Evolutionary conservation across 2,329 filamentous ascomycete species (phyloP).

Genomic region (Nigrograna mackinnonii): DNA sequence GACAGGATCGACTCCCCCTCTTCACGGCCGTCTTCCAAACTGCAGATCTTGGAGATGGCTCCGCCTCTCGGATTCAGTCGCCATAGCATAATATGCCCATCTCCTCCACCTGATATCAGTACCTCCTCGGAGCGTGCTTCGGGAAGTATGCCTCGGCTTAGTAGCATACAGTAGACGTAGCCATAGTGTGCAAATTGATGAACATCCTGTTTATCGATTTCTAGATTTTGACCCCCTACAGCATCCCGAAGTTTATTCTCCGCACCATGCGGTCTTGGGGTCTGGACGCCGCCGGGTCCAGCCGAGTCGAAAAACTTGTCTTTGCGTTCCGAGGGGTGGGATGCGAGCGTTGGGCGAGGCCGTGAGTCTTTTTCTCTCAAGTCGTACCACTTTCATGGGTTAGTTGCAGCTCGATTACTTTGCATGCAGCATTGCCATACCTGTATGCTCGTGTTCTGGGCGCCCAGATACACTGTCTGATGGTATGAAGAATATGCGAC

Average conservation of each 20-base stretch:
- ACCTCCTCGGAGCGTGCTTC: constrained; percentile 75
- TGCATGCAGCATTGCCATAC: constrained; percentile 32
- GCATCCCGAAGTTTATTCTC: constrained; percentile 52
- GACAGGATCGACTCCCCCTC: constrained; percentile 71
- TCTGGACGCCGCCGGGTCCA: constrained; percentile 79
- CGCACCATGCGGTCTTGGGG: constrained; percentile 69
- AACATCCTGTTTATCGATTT: constrained; percentile 81
- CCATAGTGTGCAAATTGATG: constrained; percentile 91
- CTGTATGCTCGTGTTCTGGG: constrained; percentile 92
- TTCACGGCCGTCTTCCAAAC: constrained; percentile 61
- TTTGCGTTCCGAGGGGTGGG: constrained; percentile 75
- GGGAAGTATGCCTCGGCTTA: constrained; percentile 74
- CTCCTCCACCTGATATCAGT: constrained; percentile 87
- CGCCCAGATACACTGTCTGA: constrained; percentile 86
- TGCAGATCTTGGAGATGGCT: constrained; percentile 71
- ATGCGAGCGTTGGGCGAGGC: constrained; percentile 64
- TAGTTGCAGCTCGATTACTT: constrained; percentile 7
- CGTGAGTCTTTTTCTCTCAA: constrained; percentile 66
- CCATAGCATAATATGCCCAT: constrained; percentile 96
- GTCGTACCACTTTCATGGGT: constrained; percentile 69
- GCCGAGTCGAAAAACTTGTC: constrained; percentile 93
- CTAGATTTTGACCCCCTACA: constrained; percentile 68
- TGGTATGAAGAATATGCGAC: constrained; percentile 82
- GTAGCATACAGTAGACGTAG: constrained; percentile 94
- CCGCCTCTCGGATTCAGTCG: constrained; percentile 64